Conservation (phyloP, 352 stramenopile genomes). For the Globisporangium paroecandrum region DNA sequence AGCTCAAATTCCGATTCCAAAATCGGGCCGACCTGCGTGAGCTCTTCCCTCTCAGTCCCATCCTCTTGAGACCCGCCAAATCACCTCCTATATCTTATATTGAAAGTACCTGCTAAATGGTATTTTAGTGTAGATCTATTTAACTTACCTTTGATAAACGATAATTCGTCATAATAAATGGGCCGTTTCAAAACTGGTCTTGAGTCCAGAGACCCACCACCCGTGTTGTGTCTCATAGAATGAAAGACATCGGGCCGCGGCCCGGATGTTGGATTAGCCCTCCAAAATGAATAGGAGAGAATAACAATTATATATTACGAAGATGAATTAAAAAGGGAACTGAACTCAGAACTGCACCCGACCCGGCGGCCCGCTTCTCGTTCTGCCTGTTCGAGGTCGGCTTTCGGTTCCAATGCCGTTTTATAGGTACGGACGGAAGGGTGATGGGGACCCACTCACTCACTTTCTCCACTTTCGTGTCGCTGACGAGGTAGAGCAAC, state of each 20-base stretch:
- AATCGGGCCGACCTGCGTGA: neutral
- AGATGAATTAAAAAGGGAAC: too few species aligned
- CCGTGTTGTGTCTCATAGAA: neutral
- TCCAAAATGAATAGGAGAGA: neutral
- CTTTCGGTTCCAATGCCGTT: slow-evolving; percentile 4
- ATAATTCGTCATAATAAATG: neutral
- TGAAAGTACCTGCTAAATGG: neutral
- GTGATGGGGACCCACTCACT: neutral
- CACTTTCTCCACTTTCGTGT: neutral
- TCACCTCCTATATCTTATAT: neutral
- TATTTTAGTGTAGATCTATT: neutral
- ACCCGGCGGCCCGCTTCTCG: neutral
- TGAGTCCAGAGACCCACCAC: neutral
- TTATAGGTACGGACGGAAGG: neutral
- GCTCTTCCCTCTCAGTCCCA: neutral
- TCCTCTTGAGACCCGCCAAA: neutral
- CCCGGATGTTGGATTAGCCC: neutral
- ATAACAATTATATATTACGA: neutral
- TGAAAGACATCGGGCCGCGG: neutral
- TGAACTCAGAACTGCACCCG: too few species aligned
- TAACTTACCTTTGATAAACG: neutral
- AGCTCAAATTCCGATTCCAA: neutral
- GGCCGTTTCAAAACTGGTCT: neutral
- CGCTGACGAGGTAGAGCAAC: neutral
- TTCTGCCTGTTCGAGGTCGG: slow-evolving; percentile 2